Evolutionary conservation across 352 stramenopile species (phyloP), one percentile per base, ranked within the genome.

Genomic region (Blastocystis sp.): DNA sequence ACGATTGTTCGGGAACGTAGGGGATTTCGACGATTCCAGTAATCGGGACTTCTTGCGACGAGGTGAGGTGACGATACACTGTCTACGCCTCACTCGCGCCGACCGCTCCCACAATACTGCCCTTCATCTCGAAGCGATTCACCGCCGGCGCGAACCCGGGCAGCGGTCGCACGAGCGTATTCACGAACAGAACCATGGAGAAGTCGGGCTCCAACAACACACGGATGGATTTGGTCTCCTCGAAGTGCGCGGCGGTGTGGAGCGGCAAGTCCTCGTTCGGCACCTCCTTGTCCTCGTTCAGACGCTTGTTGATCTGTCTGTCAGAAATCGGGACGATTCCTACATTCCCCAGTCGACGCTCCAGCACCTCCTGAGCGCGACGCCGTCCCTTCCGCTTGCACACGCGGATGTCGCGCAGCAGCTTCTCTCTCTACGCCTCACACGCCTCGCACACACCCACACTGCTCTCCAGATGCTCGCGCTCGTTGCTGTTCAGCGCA

Each of bases 401-500:
- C 13, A 85, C 74, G 37, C 74, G 74, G 21, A 85, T 85, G 35
- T 85, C 74, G 4, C 74, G 74, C 24, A 69, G 51, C 24, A 85
- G 51, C 60, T 85, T 85, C 55, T 85, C 74, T 33, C 60, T 67
- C 71, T 81, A 81, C 13, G 35, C 12, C 51, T 81, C 41, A 81
- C 16, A 3, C 33, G 1, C 0, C 60, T 29, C 29, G 4, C 19
- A 9, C 3, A 1, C 12, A 0, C 80, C 51, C 29, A 88, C 71
- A 10, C 74, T 85, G 35, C 74, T 85, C 74, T 85, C 74, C 55
- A 85, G 29, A 24, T 85, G 74, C 45, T 85, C 74, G 26, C 74
- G 74, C 55, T 85, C 74, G 33, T 85, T 63, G 29, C 41, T 62
- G 13, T 63, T 62, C 26, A 85, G 35, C 4, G 41, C 74, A 31